Percentiles rank a stretch among this genome's conserved stretches.
Conservation (phyloP, 73 alveolate genomes). For the Paramecium sonneborni region DNA sequence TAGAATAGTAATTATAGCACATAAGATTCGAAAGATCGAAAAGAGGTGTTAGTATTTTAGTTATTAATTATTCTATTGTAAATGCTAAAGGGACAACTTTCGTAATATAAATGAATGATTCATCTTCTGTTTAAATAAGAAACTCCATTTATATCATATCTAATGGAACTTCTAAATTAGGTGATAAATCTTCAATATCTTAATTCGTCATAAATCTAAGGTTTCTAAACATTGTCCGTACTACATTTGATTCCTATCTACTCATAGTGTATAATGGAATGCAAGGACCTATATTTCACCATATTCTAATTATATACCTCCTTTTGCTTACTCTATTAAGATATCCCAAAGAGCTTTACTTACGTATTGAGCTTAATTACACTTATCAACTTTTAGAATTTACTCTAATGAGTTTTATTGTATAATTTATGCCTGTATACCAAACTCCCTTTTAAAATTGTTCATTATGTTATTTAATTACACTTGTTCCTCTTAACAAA, state of each 20-base stretch:
- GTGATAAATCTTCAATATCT: not conserved
- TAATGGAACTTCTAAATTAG: not conserved
- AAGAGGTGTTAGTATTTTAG: not conserved
- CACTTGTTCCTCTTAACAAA: not conserved
- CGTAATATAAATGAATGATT: not conserved
- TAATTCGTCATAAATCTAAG: not conserved
- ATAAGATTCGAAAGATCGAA: not conserved
- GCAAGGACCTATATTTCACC: conserved; percentile 22
- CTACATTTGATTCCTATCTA: not conserved
- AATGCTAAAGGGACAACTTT: conserved; percentile 44
- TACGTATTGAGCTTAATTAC: not conserved
- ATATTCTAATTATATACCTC: not conserved
- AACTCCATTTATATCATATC: not conserved
- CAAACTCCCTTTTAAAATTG: not conserved
- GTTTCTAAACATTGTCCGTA: not conserved
- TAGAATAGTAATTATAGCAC: not conserved
- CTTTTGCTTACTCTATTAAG: not conserved
- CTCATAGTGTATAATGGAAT: not conserved
- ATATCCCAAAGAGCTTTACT: not conserved
- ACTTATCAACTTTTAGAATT: not conserved
- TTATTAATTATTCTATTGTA: not conserved
- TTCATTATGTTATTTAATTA: not conserved
- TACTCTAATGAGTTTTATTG: not conserved
- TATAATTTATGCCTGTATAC: not conserved
- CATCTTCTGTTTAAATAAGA: conserved; percentile 19